Conservation (phyloP, 768 basidiomycete species). For the Candolleomyces aberdarensis region DNA sequence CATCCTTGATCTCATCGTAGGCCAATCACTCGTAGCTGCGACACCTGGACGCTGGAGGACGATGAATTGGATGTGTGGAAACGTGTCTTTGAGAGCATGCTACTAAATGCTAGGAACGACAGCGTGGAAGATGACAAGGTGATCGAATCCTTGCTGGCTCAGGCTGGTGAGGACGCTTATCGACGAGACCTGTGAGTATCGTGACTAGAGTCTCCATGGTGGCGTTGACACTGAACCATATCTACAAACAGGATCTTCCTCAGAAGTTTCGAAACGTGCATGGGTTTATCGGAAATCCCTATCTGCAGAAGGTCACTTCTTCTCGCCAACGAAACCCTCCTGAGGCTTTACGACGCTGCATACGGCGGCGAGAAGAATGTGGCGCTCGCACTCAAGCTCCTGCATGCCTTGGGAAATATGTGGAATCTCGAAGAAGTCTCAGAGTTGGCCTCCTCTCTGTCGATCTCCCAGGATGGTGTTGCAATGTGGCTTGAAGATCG, state of each 20-base stretch:
- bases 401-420: background rate
- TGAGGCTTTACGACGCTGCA: background rate
- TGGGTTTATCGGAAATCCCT: background rate
- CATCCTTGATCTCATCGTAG: background rate
- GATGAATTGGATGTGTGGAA: background rate
- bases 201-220: too few species aligned
- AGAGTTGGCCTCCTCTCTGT: background rate
- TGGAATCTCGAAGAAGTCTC: background rate
- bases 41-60: background rate
- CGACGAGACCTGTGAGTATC: too few species aligned
- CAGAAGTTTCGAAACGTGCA: background rate
- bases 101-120: background rate
- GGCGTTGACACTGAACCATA: too few species aligned
- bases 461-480: background rate
- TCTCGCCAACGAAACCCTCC: too few species aligned
- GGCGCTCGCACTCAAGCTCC: background rate
- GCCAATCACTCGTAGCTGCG: background rate
- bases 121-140: background rate
- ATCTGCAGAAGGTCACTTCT: background rate
- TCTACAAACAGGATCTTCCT: too few species aligned
- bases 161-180: background rate
- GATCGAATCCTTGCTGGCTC: background rate
- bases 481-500: background rate
- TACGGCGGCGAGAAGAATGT: conserved; percentile 1
- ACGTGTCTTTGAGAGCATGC: too few species aligned